Evolutionary conservation across 805 yeast genomes (phyloP).

Genomic region (Saccharomycopsis lassenensis): DNA sequence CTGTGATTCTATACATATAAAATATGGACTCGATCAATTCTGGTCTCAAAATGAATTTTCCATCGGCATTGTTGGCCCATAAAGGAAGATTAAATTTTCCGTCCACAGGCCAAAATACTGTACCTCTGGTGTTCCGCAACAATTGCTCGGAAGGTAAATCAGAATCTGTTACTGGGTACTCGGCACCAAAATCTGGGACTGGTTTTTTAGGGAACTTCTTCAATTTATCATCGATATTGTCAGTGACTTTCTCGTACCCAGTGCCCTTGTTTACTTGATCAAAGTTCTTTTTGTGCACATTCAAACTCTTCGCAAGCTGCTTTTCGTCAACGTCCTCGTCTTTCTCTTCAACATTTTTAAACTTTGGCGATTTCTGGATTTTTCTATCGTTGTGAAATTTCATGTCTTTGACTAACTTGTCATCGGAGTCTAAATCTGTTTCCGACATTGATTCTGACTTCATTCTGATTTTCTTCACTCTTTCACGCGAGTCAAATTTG

Average conservation of each 20-base stretch:
- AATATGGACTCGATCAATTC: slow-evolving; percentile 53
- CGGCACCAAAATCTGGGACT: slow-evolving; percentile 3
- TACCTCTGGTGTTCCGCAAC: slow-evolving; percentile 3
- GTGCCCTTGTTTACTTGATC: background rate
- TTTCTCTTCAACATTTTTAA: background rate
- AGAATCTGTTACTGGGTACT: slow-evolving; percentile 2
- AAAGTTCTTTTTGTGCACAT: slow-evolving; percentile 10
- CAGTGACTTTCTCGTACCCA: background rate
- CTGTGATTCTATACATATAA: slow-evolving; percentile 48
- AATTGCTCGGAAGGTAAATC: slow-evolving; percentile 3
- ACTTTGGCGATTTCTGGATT: background rate
- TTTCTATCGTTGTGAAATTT: slow-evolving; percentile 1
- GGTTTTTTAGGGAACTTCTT: slow-evolving; percentile 11
- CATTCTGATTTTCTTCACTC: slow-evolving; percentile 8
- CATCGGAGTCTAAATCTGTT: slow-evolving; percentile 2
- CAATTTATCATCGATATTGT: background rate
- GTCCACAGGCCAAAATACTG: slow-evolving; percentile 10
- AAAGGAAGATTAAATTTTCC: slow-evolving; percentile 19
- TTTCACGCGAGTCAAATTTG: slow-evolving; percentile 18
- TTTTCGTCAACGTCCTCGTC: slow-evolving; percentile 3
- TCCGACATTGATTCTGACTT: slow-evolving; percentile 9
- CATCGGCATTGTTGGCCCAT: slow-evolving; percentile 25
- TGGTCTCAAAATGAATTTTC: slow-evolving; percentile 41
- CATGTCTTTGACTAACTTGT: slow-evolving; percentile 5
- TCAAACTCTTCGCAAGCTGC: slow-evolving; percentile 1